These are phyloP conservation scores for Penicillium maclennaniae DNA, from an alignment of 495 filamentous ascomycete species.

Conservation along the genomic window DNA sequence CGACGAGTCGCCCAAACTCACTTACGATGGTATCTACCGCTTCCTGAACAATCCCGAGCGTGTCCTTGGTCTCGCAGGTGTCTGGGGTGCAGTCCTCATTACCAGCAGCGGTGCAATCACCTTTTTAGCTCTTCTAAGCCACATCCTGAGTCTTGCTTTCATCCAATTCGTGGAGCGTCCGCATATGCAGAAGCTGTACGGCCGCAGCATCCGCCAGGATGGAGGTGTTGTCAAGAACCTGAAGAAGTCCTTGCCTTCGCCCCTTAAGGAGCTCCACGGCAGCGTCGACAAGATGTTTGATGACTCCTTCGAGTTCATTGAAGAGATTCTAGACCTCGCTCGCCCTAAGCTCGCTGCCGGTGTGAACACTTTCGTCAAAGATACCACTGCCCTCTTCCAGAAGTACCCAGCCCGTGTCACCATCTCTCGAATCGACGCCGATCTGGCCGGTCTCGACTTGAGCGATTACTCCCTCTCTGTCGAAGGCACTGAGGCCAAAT, in stretches of 20 bases:
- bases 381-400: constrained; percentile 83
- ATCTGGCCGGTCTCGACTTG: constrained; percentile 79
- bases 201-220: constrained; percentile 73
- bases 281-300: constrained; percentile 84
- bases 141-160: constrained; percentile 79
- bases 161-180: constrained; percentile 92
- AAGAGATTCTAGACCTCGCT: constrained; percentile 86
- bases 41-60: constrained; percentile 97
- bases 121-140: constrained; percentile 76
- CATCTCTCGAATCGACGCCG: constrained; percentile 74
- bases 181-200: constrained; percentile 98
- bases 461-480: constrained; percentile 77
- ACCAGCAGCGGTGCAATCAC: constrained; percentile 82
- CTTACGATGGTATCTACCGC: constrained; percentile 95
- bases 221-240: constrained; percentile 89
- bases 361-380: constrained; percentile 80
- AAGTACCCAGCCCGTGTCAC: constrained; percentile 86
- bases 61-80: constrained; percentile 86
- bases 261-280: constrained; percentile 68
- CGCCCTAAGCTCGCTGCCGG: constrained; percentile 82
- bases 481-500: constrained; percentile 57
- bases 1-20: constrained; percentile 74
- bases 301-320: constrained; percentile 79
- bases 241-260: constrained; percentile 81
- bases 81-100: constrained; percentile 93